Evolutionary conservation across 2,329 filamentous ascomycete genomes (phyloP).

Genomic region (Penicillium sp.): DNA sequence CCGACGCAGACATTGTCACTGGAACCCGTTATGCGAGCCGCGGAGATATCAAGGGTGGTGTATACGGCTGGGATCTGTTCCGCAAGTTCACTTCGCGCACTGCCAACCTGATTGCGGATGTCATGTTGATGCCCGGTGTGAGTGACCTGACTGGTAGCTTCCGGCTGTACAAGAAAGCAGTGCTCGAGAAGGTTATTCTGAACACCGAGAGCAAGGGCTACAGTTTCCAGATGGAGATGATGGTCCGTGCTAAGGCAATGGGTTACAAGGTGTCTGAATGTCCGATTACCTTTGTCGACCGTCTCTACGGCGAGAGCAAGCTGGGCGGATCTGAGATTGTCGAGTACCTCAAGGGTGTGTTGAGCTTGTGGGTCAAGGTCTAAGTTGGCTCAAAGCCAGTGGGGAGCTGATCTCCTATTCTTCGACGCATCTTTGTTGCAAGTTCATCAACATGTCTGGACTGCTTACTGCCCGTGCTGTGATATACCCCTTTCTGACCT

Average conservation of each 20-base stretch:
- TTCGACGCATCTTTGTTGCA: conserved; percentile 11
- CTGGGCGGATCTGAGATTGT: conserved; percentile 93
- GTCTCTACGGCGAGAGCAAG: conserved; percentile 92
- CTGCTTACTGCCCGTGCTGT: conserved; percentile 15
- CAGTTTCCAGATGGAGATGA: conserved; percentile 99
- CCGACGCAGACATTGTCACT: conserved; percentile 91
- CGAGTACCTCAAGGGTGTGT: conserved; percentile 85
- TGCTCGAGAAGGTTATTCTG: conserved; percentile 83
- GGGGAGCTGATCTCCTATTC: not conserved
- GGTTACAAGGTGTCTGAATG: conserved; percentile 92
- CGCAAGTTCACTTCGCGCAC: conserved; percentile 67
- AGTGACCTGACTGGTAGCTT: conserved; percentile 95
- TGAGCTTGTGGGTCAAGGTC: conserved; percentile 74
- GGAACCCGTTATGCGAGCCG: conserved; percentile 89
- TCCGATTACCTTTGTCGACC: conserved; percentile 93
- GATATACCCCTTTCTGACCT: conserved; percentile 26
- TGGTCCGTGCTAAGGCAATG: conserved; percentile 95
- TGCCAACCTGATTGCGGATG: conserved; percentile 94
- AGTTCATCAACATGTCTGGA: conserved; percentile 11
- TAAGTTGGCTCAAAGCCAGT: conserved; percentile 34
- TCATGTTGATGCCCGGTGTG: conserved; percentile 85
- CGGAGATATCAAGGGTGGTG: conserved; percentile 61
- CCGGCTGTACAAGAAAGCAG: conserved; percentile 84
- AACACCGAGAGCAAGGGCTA: conserved; percentile 95
- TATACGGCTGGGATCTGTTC: conserved; percentile 96